Conservation (phyloP, 208 protist species). For the Wallacemonas collosoma region DNA sequence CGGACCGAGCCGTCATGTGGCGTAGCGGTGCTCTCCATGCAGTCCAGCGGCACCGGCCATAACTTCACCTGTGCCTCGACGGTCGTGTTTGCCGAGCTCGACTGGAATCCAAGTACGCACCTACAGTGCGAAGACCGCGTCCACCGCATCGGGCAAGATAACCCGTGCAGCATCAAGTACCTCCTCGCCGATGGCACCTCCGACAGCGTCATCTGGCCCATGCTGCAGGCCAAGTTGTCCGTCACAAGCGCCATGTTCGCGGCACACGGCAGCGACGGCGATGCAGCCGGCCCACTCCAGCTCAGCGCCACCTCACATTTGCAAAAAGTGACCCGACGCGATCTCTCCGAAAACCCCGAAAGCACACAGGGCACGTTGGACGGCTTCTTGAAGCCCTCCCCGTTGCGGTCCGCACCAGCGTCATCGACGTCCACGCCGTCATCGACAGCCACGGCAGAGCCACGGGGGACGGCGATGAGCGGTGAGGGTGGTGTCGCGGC, state of each 20-base stretch:
- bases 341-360: slow-evolving; percentile 23
- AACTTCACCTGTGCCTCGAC: slow-evolving; percentile 94
- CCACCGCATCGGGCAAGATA: slow-evolving; percentile 95
- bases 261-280: slow-evolving; percentile 9
- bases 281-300: slow-evolving; percentile 1
- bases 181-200: slow-evolving; percentile 91
- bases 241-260: slow-evolving; percentile 52
- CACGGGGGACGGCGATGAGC: not conserved
- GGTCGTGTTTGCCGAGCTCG: slow-evolving; percentile 97
- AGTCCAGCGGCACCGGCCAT: slow-evolving; percentile 95
- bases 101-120: slow-evolving; percentile 97
- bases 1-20: slow-evolving; percentile 60
- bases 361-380: slow-evolving; percentile 42
- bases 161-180: slow-evolving; percentile 92
- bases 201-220: slow-evolving; percentile 91
- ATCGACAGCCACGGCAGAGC: not conserved
- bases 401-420: not conserved
- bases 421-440: not conserved
- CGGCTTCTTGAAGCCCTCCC: slow-evolving; percentile 34
- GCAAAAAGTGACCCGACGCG: slow-evolving; percentile 47
- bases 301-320: slow-evolving; percentile 40
- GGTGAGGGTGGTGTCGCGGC: not conserved
- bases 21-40: slow-evolving; percentile 93
- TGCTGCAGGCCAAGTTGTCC: slow-evolving; percentile 85
- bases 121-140: slow-evolving; percentile 97